Evolutionary conservation across 1,139 yeast species (phyloP).

Genomic region (Diutina rugosa): DNA sequence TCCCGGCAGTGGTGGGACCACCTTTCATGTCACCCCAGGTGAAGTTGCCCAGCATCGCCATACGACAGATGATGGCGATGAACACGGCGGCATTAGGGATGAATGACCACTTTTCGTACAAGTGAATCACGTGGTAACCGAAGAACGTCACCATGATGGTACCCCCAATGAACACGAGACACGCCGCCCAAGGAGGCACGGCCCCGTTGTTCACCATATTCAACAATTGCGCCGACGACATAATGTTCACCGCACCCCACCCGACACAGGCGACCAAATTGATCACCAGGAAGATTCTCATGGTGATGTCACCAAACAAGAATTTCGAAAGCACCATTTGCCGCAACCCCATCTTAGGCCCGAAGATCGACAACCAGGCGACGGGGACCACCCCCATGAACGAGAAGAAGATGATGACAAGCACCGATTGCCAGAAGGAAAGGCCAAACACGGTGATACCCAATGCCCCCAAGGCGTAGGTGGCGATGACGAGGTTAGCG

Average conservation of each 20-base stretch:
- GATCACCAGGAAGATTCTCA: slow-evolving; percentile 65
- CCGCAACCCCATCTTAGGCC: slow-evolving; percentile 76
- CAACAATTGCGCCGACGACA: slow-evolving; percentile 78
- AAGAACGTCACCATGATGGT: slow-evolving; percentile 73
- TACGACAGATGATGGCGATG: slow-evolving; percentile 65
- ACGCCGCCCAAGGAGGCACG: slow-evolving; percentile 88
- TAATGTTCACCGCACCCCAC: slow-evolving; percentile 90
- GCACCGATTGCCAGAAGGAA: slow-evolving; percentile 54
- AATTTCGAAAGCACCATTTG: slow-evolving; percentile 77
- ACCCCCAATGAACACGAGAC: slow-evolving; percentile 54
- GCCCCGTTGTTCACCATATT: slow-evolving; percentile 59
- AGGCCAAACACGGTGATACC: slow-evolving; percentile 47
- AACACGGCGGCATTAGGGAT: slow-evolving; percentile 66
- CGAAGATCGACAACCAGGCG: slow-evolving; percentile 73
- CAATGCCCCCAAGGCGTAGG: slow-evolving; percentile 70
- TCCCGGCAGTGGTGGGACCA: slow-evolving; percentile 58
- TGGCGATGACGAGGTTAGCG: slow-evolving; percentile 80
- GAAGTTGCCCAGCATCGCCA: slow-evolving; percentile 43
- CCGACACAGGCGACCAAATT: slow-evolving; percentile 85
- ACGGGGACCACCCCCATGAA: slow-evolving; percentile 65
- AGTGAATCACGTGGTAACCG: slow-evolving; percentile 74
- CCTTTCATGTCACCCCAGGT: slow-evolving; percentile 27
- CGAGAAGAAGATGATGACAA: slow-evolving; percentile 59
- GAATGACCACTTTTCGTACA: slow-evolving; percentile 82
- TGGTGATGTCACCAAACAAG: slow-evolving; percentile 63